These are phyloP conservation scores for Withania somnifera DNA, from an alignment of 305 asterid species.

Conservation along the genomic window DNA sequence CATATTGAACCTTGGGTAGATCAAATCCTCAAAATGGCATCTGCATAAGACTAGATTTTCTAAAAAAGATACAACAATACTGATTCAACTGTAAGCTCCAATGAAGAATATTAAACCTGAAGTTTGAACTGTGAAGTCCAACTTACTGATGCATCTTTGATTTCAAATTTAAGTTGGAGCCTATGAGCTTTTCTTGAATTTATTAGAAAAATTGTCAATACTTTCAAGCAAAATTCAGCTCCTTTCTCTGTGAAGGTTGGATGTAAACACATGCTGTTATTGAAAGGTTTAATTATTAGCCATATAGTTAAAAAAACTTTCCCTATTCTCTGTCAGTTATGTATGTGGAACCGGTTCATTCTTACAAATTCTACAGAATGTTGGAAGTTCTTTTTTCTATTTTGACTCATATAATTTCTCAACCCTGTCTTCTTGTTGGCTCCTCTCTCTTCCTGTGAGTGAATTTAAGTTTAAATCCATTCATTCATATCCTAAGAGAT, in stretches of 20 bases:
- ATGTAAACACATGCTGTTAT: background rate
- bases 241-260: background rate
- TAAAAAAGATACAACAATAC: background rate
- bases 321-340: background rate
- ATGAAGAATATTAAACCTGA: background rate
- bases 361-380: background rate
- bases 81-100: background rate
- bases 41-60: background rate
- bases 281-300: background rate
- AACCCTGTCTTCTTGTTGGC: background rate
- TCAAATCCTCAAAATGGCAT: background rate
- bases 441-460: background rate
- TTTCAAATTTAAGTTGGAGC: background rate
- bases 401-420: background rate
- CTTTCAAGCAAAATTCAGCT: background rate
- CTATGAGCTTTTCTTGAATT: background rate
- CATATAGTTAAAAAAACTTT: background rate
- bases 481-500: background rate
- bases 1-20: too few species aligned
- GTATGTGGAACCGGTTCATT: background rate
- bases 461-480: background rate
- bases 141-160: background rate
- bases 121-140: background rate
- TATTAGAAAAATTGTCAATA: background rate
- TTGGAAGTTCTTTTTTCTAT: background rate